These are phyloP conservation scores for Podaxis sp. DNA, from an alignment of 768 basidiomycete species.

Conservation along the genomic window DNA sequence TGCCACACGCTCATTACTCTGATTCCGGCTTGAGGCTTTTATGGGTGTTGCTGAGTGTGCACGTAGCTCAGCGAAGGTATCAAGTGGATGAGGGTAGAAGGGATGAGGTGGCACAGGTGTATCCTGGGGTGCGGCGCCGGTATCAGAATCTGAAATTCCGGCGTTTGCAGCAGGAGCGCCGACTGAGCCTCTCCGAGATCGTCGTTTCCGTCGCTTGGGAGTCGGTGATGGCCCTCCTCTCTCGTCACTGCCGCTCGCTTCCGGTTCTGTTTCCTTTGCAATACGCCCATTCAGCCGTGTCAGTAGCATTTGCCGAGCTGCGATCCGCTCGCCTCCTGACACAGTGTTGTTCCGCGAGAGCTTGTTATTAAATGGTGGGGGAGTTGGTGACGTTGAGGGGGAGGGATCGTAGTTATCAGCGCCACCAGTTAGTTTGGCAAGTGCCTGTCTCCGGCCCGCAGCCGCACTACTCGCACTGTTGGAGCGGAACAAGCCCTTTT, in stretches of 20 bases:
- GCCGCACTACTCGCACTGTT: slow-evolving; percentile 86
- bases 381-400: slow-evolving; percentile 54
- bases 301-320: slow-evolving; percentile 68
- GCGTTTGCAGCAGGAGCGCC: slow-evolving; percentile 39
- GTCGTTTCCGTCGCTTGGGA: slow-evolving; percentile 56
- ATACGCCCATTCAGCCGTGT: slow-evolving; percentile 59
- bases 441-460: slow-evolving; percentile 65
- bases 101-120: slow-evolving; percentile 60
- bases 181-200: slow-evolving; percentile 48
- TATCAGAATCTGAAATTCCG: slow-evolving; percentile 54
- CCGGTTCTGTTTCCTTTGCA: slow-evolving; percentile 61
- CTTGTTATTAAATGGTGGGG: slow-evolving; percentile 39
- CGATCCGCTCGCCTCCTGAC: slow-evolving; percentile 76
- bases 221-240: slow-evolving; percentile 42
- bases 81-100: slow-evolving; percentile 44
- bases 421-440: slow-evolving; percentile 84
- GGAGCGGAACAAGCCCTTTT: slow-evolving; percentile 80
- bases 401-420: slow-evolving; percentile 64
- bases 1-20: slow-evolving; percentile 29
- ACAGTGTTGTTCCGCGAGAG: slow-evolving; percentile 78
- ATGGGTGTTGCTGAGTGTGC: slow-evolving; percentile 44
- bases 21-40: slow-evolving; percentile 32
- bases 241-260: slow-evolving; percentile 63
- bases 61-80: slow-evolving; percentile 38
- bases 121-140: slow-evolving; percentile 50